Conservation (phyloP, 2,329 filamentous ascomycete genomes). For the Chrysoporthe deuterocubensis region DNA sequence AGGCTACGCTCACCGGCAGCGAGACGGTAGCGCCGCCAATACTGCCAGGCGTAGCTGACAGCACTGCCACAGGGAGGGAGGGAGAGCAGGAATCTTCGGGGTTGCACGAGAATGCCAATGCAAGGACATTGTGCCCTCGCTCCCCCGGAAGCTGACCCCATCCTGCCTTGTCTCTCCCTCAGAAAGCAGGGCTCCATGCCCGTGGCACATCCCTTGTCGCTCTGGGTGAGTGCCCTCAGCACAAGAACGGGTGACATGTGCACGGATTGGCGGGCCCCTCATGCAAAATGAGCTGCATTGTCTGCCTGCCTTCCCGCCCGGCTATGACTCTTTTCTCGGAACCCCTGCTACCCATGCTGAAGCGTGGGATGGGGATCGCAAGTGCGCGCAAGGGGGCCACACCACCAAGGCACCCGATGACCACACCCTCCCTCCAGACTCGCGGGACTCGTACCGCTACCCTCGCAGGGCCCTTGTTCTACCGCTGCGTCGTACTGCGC, state of each 20-base stretch:
- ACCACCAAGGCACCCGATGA: slow-evolving; percentile 1
- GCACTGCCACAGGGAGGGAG: slow-evolving; percentile 14
- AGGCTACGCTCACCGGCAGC: slow-evolving; percentile 9
- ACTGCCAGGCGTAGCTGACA: slow-evolving; percentile 5
- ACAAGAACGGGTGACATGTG: not conserved
- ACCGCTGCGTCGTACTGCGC: slow-evolving; percentile 17
- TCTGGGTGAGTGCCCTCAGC: not conserved
- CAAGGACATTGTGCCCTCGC: slow-evolving; percentile 4
- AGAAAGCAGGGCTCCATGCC: not conserved
- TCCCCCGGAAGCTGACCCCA: slow-evolving; percentile 1
- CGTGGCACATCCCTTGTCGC: not conserved
- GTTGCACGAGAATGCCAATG: slow-evolving; percentile 12
- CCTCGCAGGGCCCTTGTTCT: slow-evolving; percentile 15
- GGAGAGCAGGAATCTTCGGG: not conserved
- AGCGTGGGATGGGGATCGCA: slow-evolving; percentile 11
- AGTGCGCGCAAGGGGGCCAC: slow-evolving; percentile 6
- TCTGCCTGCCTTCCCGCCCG: slow-evolving; percentile 8
- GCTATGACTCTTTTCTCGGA: slow-evolving; percentile 18
- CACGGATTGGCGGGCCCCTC: not conserved
- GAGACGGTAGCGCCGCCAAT: not conserved
- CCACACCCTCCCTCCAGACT: not conserved
- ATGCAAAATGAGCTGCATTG: slow-evolving; percentile 6
- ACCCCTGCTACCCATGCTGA: slow-evolving; percentile 11
- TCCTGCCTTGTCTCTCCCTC: not conserved
- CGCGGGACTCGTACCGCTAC: slow-evolving; percentile 12